Base-by-base conservation (phyloP, 805 yeast genomes). In the Candida sanyiensis region DNA sequence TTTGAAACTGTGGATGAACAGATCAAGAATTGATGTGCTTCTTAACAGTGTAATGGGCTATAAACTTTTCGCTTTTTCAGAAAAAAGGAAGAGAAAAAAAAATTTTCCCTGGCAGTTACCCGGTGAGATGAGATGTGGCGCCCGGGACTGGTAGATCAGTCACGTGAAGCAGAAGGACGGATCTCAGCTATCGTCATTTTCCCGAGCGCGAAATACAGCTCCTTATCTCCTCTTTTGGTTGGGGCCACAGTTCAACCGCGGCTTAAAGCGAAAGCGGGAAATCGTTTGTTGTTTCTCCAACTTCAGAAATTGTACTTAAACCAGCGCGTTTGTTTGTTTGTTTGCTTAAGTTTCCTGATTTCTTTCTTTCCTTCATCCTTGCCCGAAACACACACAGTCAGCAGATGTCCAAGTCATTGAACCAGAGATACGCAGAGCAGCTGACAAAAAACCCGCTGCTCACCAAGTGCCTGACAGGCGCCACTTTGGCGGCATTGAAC, bases 381-480 rank as follows among this genome's bases (percentile, higher is more conserved):
- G 29, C 29, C 18, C 29, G 8, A 15, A 15, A 27, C 17, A n/a
- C n/a, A n/a, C n/a, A n/a, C 29, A 5, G 16, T 27, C 18, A 17
- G 33, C n/a, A n/a, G 22, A 40, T 41, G 47, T 31, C 45, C 29
- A 38, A 39, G 18, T 40, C 49, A 3, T 39, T 56, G 20, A 51
- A 52, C 24, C 37, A 45, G 35, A 48, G 44, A 15, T 66, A 77
- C 46, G 56, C 72, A 19, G 38, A 49, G 3, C 58, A 61, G 24
- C 54, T 79, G 28, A 49, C 57, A 7, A 64, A 60, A 40, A 63
- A 75, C 43, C 87, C 87, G 1, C 56, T 80, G 10, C 54, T 73
- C 33, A 78, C 84, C 35, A 80, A 80, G 51, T 64, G 79, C 1
- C 45, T 72, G 15, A 79, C 85, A 0, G 69, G 78, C 2, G 80